A percentile compares a stretch with the other conserved stretches of the same genome.
Conservation (phyloP, 2,329 filamentous ascomycete species). For the Alternaria viburni region DNA sequence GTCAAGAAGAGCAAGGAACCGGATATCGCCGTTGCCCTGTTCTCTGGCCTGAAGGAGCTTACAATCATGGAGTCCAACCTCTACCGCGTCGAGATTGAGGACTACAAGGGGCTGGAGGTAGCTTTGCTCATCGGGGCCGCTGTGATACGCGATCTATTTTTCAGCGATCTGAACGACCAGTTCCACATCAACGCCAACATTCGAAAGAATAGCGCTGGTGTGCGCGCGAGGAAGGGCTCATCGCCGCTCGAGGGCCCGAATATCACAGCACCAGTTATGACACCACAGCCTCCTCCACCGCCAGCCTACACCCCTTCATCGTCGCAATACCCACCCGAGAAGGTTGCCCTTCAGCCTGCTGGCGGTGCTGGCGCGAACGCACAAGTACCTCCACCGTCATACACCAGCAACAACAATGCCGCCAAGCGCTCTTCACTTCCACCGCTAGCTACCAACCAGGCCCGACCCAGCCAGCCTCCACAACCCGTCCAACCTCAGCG, state of each 20-base stretch:
- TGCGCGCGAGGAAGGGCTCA: slow-evolving; percentile 44
- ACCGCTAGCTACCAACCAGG: slow-evolving; percentile 32
- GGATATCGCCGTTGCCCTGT: slow-evolving; percentile 92
- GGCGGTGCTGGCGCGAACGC: slow-evolving; percentile 23
- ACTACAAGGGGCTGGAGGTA: slow-evolving; percentile 90
- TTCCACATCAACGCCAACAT: slow-evolving; percentile 71
- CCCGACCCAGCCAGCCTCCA: slow-evolving; percentile 19
- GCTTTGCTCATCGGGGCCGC: slow-evolving; percentile 69
- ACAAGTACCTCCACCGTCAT: slow-evolving; percentile 24
- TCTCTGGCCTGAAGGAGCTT: slow-evolving; percentile 72
- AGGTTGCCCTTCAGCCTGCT: slow-evolving; percentile 20
- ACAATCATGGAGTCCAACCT: slow-evolving; percentile 95
- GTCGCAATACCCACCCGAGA: slow-evolving; percentile 30
- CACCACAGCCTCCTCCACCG: slow-evolving; percentile 38
- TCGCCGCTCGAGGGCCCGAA: slow-evolving; percentile 37
- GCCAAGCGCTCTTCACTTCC: slow-evolving; percentile 39
- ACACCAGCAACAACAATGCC: slow-evolving; percentile 17
- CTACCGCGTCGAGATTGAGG: slow-evolving; percentile 87
- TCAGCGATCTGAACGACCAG: slow-evolving; percentile 69
- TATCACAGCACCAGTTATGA: slow-evolving; percentile 41
- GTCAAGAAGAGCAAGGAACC: slow-evolving; percentile 78
- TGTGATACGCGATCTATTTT: slow-evolving; percentile 68
- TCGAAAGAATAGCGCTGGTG: slow-evolving; percentile 47
- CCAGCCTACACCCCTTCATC: slow-evolving; percentile 28
- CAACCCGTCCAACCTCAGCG: slow-evolving; percentile 11